phyloP scores from a whole-genome alignment of 1,139 yeast species.

The Maudiozyma humilis region DNA sequence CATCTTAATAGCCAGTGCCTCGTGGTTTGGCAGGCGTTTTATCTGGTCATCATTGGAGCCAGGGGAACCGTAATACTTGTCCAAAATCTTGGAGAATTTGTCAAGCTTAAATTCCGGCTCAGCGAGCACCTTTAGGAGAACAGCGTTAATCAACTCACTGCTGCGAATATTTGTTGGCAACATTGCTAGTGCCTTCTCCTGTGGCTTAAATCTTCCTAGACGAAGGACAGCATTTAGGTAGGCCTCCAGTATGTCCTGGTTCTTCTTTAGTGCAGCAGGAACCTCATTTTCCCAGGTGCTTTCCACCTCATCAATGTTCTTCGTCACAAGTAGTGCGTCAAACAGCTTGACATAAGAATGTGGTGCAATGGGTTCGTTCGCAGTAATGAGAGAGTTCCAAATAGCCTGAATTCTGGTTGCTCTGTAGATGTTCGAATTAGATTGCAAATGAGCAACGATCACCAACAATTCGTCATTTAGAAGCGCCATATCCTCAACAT shows the following conservation, averaged over 20 bases:
- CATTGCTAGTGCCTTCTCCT: constrained; percentile 10
- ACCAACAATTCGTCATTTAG: constrained; percentile 18
- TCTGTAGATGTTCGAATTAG: constrained; percentile 11
- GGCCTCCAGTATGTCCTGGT: constrained; percentile 17
- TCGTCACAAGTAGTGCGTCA: constrained; percentile 17
- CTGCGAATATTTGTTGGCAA: constrained; percentile 15
- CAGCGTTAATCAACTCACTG: constrained; percentile 18
- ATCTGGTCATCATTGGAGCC: constrained; percentile 6
- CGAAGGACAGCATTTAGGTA: constrained; percentile 16
- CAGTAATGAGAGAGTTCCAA: constrained; percentile 27
- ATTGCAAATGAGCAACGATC: constrained; percentile 20
- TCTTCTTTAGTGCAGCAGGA: constrained; percentile 16
- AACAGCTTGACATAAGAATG: constrained; percentile 21
- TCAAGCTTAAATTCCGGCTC: constrained; percentile 9
- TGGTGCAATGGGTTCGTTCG: constrained; percentile 7
- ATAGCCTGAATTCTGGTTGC: constrained; percentile 25
- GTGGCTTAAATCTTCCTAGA: constrained; percentile 8
- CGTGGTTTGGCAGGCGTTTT: constrained; percentile 13
- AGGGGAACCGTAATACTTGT: constrained; percentile 7
- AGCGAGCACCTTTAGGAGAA: constrained; percentile 15
- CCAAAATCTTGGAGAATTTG: constrained; percentile 14
- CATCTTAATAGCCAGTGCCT: constrained; percentile 21
- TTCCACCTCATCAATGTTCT: constrained; percentile 14
- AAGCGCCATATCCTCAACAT: neutral
- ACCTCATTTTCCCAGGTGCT: constrained; percentile 23